Base-by-base conservation (phyloP, 2,329 filamentous ascomycete genomes). In the Neonectria neomacrospora region DNA sequence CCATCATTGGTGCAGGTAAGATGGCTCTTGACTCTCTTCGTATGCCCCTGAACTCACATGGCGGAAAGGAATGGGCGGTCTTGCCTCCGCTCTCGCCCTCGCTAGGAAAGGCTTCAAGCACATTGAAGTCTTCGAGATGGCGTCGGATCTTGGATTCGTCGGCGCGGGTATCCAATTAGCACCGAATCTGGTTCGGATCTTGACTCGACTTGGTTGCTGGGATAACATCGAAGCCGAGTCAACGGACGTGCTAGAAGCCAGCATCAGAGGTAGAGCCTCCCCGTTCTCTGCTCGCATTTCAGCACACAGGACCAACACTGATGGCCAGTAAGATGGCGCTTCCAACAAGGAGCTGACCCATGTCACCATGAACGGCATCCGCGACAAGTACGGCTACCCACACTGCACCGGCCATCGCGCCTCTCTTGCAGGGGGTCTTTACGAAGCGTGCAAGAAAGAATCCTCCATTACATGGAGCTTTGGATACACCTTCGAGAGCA, bases 151-250 rank as follows among this genome's bases (percentile, higher is more conserved):
- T 4, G 92, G 92, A 5, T 95, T 95, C 71, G 92, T 95, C 1
- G 92, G 92, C 20, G 92, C 92, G 1, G 92, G 92, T 5, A 95
- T 95, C 69, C 92, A 96, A 76, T 82, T 95, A 58, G 91, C 92
- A 0, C 92, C 92, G 1, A 96, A 96, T 72, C 90, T 94, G 85
- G 89, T 90, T 8, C 86, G 91, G 1, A 90, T 95, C n/a, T 83
- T 95, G 18, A 89, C 92, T 74, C 81, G 85, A 7, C 81, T 94
- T 39, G 91, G 90, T 14, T 91, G 90, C 68, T 95, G 91, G 92
- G 79, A 85, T 18, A 81, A 83, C n/a, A 91, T 95, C 66, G 87
- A 87, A 66, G 84, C 82, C 39, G 91, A 94, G 75, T 90, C 91
- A 3, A 91, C 92, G 0, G 85, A 90, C 63, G 84, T 94, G 63